Percentiles rank a stretch among this genome's conserved stretches.
Conservation (phyloP, 305 asterid genomes). For the Salvia sclarea region DNA sequence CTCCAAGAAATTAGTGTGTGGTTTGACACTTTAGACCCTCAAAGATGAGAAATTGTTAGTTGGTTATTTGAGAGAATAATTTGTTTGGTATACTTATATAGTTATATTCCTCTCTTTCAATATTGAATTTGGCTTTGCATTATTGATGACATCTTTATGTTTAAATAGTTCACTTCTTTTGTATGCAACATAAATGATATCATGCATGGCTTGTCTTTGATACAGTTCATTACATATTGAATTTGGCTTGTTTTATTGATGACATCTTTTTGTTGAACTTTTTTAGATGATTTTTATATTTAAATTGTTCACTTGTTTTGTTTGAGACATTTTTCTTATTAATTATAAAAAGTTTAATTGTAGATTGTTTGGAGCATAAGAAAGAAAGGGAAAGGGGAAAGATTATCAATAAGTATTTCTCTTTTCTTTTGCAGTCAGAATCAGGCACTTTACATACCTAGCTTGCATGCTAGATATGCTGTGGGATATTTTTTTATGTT, state of each 20-base stretch:
- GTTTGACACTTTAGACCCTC: constrained; percentile 18
- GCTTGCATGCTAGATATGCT: constrained; percentile 43
- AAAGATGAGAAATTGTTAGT: background rate
- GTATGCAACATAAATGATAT: no score
- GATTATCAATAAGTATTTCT: constrained; percentile 6
- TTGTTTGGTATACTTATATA: background rate
- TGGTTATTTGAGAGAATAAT: background rate
- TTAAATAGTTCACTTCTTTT: no score
- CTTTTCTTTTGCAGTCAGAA: constrained; percentile 37
- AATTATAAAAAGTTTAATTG: background rate
- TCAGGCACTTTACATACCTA: constrained; percentile 37
- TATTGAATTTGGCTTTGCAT: background rate
- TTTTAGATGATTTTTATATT: no score
- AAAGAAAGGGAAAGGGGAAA: background rate
- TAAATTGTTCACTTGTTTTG: no score
- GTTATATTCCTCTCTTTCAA: background rate
- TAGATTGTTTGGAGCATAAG: background rate
- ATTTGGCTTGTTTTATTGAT: no score
- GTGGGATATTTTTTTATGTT: background rate
- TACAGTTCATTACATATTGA: no score
- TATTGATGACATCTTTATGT: background rate
- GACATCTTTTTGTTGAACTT: no score
- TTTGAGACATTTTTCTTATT: no score
- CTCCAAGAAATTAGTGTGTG: background rate
- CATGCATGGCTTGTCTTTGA: no score